Evolutionary conservation across 805 yeast species (phyloP), one percentile per base, ranked within the genome.

Genomic region (Metschnikowia picachoensis): DNA sequence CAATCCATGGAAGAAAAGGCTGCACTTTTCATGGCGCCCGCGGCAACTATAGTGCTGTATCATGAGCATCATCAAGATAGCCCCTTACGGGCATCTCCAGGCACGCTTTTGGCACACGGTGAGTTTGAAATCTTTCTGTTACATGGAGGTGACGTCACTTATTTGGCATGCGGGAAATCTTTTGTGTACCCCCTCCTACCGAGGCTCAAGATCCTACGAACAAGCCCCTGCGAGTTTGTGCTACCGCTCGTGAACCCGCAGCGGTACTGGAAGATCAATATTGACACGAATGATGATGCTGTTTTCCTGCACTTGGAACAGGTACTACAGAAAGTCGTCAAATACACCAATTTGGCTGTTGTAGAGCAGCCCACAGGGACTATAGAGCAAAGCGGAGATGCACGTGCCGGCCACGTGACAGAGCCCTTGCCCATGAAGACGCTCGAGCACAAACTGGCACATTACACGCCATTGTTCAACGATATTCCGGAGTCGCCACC

Each of bases 131-230:
- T 83, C 1, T 83, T 79, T 53, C 82, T 79, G 58, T 65, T 83
- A 27, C 80, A 78, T 53, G 76, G 75, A 48, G 78, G 80, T 15
- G 73, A 69, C 47, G 82, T 81, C 8, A 76, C 83, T 1, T 84
- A 82, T 59, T 58, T 84, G 35, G 77, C 80, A 11, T 84, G 89
- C 64, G 90, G 87, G 0, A 61, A 64, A n/a, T 70, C 80, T 5
- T 78, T 87, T 33, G 77, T 86, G 2, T 86, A 86, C 58, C 95
- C 96, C 4, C 76, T 87, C 12, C 65, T 87, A 43, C 87, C 89
- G 3, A 78, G 74, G 49, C 61, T 83, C 44, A 77, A 80, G 54
- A 70, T 87, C 2, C 61, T 85, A 49, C 67, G 86, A 54, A 71
- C 76, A 10, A 65, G 68, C 17, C 51, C 48, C 39, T 70, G 69